Evolutionary conservation across 768 basidiomycete species (phyloP), one percentile per base, ranked within the genome.

Genomic region (Mycena rosella): DNA sequence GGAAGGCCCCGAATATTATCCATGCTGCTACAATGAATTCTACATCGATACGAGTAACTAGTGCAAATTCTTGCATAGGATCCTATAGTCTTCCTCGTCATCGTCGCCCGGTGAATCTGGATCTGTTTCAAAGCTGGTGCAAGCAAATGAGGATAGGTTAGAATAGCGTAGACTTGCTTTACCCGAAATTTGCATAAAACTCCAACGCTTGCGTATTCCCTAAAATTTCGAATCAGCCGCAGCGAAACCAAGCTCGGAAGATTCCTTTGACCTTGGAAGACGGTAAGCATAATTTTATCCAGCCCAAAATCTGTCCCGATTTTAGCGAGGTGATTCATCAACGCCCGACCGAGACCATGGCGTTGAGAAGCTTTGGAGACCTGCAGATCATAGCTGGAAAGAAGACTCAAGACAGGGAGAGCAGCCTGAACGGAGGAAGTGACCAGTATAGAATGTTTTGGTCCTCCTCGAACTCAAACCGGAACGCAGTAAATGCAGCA

Each of bases 381-480:
- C 73, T 96, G 94, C 5, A 95, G 78, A 57, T 96, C 94, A 74
- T 96, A 96, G 75, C 94, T 95, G 63, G 13, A 57, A 63, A 20
- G 64, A 34, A 51, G 22, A 22, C 7, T 56, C 58, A 20, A 63
- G 61, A 45, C n/a, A 27, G 9, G 18, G 42, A 42, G 30, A 51
- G 52, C 18, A 55, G 45, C 15, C n/a, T 53, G 20, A 34, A 44
- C 30, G 45, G 40, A 42, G 45, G 32, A 22, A 47, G 42, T 24
- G 49, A 93, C 94, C 93, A 95, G 74, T 95, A 96, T 4, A 93
- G 55, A 4, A 92, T 77, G 62, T 88, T 78, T 65, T 87, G 83
- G 6, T 80, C 81, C 11, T 87, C 83, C 69, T 95, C 94, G 30
- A 80, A 74, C 61, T 94, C 93, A 65, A 95, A 95, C 1, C 93